Conservation (phyloP, 176 grass and related monocot species). For the Aegilops sharonensis region DNA sequence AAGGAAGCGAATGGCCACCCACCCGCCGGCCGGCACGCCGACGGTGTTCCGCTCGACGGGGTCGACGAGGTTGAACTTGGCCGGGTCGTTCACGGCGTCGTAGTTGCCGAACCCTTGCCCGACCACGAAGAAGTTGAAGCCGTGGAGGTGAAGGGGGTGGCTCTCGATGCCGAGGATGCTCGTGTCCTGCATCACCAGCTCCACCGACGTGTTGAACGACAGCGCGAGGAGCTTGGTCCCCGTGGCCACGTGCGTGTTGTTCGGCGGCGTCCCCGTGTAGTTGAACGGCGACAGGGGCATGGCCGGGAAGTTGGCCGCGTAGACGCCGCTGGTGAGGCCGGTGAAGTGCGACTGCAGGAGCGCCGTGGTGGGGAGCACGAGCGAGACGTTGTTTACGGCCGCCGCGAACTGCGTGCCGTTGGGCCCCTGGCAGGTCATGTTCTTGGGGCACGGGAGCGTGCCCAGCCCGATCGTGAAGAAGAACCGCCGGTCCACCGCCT, state of each 20-base stretch:
- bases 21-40: slow-evolving; percentile 58
- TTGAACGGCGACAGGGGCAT: slow-evolving; percentile 39
- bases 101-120: slow-evolving; percentile 70
- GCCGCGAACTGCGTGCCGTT: slow-evolving; percentile 48
- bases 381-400: slow-evolving; percentile 64
- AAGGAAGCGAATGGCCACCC: slow-evolving; percentile 74
- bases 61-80: slow-evolving; percentile 75
- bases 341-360: slow-evolving; percentile 66
- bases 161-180: slow-evolving; percentile 68
- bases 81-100: slow-evolving; percentile 41
- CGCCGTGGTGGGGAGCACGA: slow-evolving; percentile 45
- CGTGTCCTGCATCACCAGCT: slow-evolving; percentile 83
- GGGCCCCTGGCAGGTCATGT: slow-evolving; percentile 51
- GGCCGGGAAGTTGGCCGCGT: slow-evolving; percentile 42
- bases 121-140: slow-evolving; percentile 83
- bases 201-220: slow-evolving; percentile 51
- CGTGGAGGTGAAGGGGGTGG: slow-evolving; percentile 87
- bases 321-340: slow-evolving; percentile 43
- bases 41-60: slow-evolving; percentile 82
- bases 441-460: slow-evolving; percentile 47
- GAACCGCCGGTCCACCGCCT: slow-evolving; percentile 38
- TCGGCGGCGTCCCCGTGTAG: slow-evolving; percentile 63
- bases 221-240: slow-evolving; percentile 57
- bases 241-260: slow-evolving; percentile 45
- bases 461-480: slow-evolving; percentile 70